Percentiles rank a stretch among this genome's conserved stretches.
Evolutionary conservation across 306 rosid species (phyloP).

Genomic region (Acmispon strigosus): DNA sequence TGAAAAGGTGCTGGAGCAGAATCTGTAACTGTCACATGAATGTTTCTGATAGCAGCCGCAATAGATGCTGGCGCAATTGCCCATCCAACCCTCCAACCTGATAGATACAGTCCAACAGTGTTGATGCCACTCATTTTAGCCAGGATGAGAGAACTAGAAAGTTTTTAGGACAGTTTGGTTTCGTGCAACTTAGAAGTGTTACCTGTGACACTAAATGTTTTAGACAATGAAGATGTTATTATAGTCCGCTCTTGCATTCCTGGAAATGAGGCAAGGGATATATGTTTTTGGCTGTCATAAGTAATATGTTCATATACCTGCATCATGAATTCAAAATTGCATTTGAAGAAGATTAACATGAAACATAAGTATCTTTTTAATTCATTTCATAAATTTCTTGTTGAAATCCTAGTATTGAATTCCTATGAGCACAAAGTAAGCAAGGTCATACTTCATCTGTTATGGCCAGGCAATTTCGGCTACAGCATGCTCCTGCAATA

Average conservation of each 20-base stretch:
- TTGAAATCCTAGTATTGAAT: constrained; percentile 4
- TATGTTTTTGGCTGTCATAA: constrained; percentile 50
- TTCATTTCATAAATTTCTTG: constrained; percentile 1
- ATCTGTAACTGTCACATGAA: constrained; percentile 60
- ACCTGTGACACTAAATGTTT: constrained; percentile 86
- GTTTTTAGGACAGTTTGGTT: not conserved
- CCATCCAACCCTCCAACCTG: constrained; percentile 99
- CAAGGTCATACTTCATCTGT: constrained; percentile 76
- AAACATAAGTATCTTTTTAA: not conserved
- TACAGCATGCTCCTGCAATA: constrained; percentile 64
- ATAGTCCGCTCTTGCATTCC: constrained; percentile 81
- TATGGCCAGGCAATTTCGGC: constrained; percentile 54
- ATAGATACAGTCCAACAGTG: constrained; percentile 14
- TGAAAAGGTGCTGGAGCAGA: constrained; percentile 92
- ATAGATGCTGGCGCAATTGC: constrained; percentile 73
- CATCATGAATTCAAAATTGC: not conserved
- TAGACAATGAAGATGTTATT: constrained; percentile 78
- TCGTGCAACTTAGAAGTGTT: constrained; percentile 31
- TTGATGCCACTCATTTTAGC: not conserved
- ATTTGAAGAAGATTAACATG: not conserved
- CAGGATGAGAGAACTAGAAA: not conserved
- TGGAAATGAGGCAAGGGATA: constrained; percentile 67
- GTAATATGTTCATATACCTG: constrained; percentile 79
- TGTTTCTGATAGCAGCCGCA: constrained; percentile 72
- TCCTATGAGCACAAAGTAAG: constrained; percentile 7